Evolutionary conservation across 768 basidiomycete genomes (phyloP).

Genomic region (Leccinum truebloodii): DNA sequence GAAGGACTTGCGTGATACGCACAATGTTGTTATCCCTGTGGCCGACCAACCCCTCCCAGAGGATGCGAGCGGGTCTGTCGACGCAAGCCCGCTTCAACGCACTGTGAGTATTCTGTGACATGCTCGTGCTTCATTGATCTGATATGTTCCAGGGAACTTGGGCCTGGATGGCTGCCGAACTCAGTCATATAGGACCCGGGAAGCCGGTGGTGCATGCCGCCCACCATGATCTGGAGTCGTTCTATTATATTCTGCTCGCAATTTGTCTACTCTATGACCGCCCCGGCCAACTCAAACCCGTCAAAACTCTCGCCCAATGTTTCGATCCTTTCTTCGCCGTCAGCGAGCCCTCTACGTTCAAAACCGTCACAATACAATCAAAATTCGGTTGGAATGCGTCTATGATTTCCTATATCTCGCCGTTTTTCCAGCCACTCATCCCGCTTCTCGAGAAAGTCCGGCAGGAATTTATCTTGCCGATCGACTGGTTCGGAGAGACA

Average conservation of each 20-base stretch:
- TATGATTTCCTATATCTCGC: neutral
- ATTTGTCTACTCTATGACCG: neutral
- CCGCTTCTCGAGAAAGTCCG: neutral
- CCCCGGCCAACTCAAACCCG: too few species aligned
- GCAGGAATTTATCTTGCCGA: neutral
- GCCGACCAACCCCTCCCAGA: neutral
- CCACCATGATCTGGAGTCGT: conserved; percentile 10
- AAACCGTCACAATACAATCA: conserved; percentile 3
- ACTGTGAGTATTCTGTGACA: neutral
- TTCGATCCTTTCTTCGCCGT: conserved; percentile 9
- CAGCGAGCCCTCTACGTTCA: neutral
- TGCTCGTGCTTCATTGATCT: neutral
- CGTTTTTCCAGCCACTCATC: conserved; percentile 6
- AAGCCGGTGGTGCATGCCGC: neutral
- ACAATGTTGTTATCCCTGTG: neutral
- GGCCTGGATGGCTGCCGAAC: conserved; percentile 8
- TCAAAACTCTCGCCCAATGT: neutral
- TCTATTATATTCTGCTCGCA: conserved; percentile 13
- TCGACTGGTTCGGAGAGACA: neutral
- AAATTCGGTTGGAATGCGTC: neutral
- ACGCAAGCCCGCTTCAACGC: neutral
- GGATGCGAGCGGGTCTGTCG: neutral
- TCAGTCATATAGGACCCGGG: neutral
- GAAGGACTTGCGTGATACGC: neutral
- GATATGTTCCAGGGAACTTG: conserved; percentile 1